These are phyloP conservation scores for Talaromyces sp. DNA, from an alignment of 2,329 filamentous ascomycete genomes.

Conservation along the genomic window DNA sequence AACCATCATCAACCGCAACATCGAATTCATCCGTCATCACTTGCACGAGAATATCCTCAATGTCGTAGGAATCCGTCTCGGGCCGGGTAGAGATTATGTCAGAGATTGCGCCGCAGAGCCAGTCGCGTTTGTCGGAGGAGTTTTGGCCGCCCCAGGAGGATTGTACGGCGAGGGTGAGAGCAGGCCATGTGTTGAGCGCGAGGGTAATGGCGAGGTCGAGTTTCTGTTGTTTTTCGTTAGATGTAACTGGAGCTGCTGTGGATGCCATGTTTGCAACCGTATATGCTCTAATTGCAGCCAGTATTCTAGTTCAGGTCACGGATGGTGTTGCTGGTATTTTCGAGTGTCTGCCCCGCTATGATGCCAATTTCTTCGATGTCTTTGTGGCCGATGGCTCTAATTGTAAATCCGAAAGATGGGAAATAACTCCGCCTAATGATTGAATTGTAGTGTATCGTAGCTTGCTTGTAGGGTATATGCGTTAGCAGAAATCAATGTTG, in stretches of 20 bases:
- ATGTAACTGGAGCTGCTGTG: neutral
- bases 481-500: neutral
- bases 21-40: constrained; percentile 97
- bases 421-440: neutral
- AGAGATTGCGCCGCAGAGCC: constrained; percentile 85
- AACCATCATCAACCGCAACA: constrained; percentile 87
- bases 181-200: constrained; percentile 81
- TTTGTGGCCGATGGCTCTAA: neutral
- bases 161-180: constrained; percentile 80
- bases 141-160: constrained; percentile 86
- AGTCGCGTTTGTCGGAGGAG: constrained; percentile 85
- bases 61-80: constrained; percentile 70
- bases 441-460: neutral
- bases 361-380: neutral
- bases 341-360: neutral
- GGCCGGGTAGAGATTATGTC: constrained; percentile 68
- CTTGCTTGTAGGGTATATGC: neutral
- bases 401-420: neutral
- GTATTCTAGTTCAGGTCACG: neutral
- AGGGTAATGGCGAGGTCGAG: constrained; percentile 89
- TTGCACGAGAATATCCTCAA: constrained; percentile 82
- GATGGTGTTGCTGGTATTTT: neutral
- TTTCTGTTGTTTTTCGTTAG: constrained; percentile 35
- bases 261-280: constrained; percentile 13
- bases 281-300: neutral